Evolutionary conservation across 176 grass and related monocot species (phyloP).

Genomic region (Musa acuminata): DNA sequence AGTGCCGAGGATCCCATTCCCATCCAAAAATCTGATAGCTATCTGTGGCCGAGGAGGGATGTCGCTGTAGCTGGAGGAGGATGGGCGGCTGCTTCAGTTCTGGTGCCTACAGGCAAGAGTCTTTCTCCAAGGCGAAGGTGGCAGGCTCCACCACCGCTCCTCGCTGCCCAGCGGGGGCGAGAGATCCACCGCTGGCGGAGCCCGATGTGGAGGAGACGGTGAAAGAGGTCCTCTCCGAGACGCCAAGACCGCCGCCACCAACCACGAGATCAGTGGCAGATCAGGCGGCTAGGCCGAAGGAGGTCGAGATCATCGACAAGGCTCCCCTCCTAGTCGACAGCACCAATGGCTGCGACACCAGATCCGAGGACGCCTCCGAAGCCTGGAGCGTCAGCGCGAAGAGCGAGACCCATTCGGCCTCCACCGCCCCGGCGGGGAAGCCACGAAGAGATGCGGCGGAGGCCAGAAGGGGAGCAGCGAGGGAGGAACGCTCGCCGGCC

Average conservation of each 20-base stretch:
- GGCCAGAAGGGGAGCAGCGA: constrained; percentile 20
- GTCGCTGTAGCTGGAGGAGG: not conserved
- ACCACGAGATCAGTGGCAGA: not conserved
- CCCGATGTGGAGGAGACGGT: constrained; percentile 75
- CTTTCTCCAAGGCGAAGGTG: constrained; percentile 16
- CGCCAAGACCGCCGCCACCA: constrained; percentile 16
- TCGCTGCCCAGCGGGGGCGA: constrained; percentile 21
- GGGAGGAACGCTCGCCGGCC: constrained; percentile 34
- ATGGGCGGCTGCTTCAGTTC: constrained; percentile 57
- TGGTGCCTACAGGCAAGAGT: no score
- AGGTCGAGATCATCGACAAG: not conserved
- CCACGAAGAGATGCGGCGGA: constrained; percentile 36
- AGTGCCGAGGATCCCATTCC: no score
- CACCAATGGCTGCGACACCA: not conserved
- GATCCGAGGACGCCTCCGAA: constrained; percentile 22
- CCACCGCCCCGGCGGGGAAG: constrained; percentile 32
- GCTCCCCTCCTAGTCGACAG: not conserved
- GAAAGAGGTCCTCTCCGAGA: constrained; percentile 89
- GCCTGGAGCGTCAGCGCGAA: constrained; percentile 26
- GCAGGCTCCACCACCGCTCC: not conserved
- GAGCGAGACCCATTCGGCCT: constrained; percentile 20
- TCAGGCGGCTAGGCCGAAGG: not conserved
- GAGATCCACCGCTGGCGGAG: constrained; percentile 34
- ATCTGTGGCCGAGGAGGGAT: not conserved
- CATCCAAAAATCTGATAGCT: no score